Percentiles rank a stretch among this genome's conserved stretches.
These are phyloP conservation scores for Porcisia deanei DNA, from an alignment of 208 protist genomes.

Conservation along the genomic window DNA sequence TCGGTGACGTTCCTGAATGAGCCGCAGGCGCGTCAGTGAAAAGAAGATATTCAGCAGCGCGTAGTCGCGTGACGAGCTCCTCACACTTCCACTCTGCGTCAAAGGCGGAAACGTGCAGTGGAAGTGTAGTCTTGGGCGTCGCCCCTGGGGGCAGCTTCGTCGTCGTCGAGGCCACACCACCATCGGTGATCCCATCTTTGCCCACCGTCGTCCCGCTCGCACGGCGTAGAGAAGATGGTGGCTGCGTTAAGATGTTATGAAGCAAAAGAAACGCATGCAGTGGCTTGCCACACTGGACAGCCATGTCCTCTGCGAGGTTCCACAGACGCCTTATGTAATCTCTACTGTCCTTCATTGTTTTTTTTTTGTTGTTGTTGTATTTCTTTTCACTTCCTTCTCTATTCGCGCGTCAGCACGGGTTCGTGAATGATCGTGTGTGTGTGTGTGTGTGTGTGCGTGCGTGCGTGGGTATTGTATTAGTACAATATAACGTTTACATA, in stretches of 20 bases:
- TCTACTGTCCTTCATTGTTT: slow-evolving; percentile 13
- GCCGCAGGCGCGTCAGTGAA: slow-evolving; percentile 1
- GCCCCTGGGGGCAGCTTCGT: not conserved
- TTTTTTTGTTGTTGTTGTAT: not conserved
- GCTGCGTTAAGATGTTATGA: slow-evolving; percentile 26
- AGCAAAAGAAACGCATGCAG: slow-evolving; percentile 54
- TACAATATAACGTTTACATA: not conserved
- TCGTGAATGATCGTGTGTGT: slow-evolving; percentile 12
- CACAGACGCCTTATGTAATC: slow-evolving; percentile 24
- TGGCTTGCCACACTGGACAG: slow-evolving; percentile 32
- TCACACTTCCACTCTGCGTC: slow-evolving; percentile 46
- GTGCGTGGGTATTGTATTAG: not conserved
- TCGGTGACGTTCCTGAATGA: not conserved
- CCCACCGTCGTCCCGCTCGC: not conserved
- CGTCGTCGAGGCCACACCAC: not conserved
- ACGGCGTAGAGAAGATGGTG: slow-evolving; percentile 16
- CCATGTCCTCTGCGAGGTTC: slow-evolving; percentile 52
- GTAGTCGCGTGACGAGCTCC: slow-evolving; percentile 46
- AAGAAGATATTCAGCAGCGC: slow-evolving; percentile 53
- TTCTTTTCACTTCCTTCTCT: too few species aligned
- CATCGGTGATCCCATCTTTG: not conserved
- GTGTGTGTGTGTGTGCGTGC: not conserved
- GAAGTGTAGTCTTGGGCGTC: not conserved
- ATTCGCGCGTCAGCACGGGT: not conserved
- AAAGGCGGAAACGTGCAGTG: slow-evolving; percentile 23